Percentiles rank a stretch among this genome's conserved stretches.
These are phyloP conservation scores for Fusarium dlaminii DNA, from an alignment of 2,329 filamentous ascomycete species.

Conservation along the genomic window DNA sequence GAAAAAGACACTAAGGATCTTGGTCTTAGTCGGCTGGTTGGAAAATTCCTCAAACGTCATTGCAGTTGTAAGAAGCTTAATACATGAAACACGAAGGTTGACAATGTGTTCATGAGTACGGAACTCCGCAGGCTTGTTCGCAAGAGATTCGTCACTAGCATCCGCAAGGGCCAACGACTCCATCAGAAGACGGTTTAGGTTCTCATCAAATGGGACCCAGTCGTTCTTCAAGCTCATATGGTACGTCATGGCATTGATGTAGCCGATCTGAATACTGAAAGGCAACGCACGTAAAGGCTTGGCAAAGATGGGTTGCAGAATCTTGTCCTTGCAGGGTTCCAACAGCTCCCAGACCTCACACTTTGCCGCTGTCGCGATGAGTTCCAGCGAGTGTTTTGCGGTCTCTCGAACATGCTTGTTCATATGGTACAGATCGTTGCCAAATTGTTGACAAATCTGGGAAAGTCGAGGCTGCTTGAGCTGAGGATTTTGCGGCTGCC, in stretches of 20 bases:
- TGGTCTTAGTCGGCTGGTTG: slow-evolving; percentile 71
- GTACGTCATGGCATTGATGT: slow-evolving; percentile 97
- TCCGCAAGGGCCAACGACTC: slow-evolving; percentile 95
- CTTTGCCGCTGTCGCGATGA: slow-evolving; percentile 80
- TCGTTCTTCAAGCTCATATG: slow-evolving; percentile 89
- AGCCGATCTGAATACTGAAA: slow-evolving; percentile 95
- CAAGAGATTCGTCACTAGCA: slow-evolving; percentile 90
- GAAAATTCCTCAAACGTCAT: slow-evolving; percentile 94
- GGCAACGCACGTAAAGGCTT: slow-evolving; percentile 94
- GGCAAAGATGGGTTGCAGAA: slow-evolving; percentile 91
- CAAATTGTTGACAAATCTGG: slow-evolving; percentile 84
- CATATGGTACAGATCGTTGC: slow-evolving; percentile 92
- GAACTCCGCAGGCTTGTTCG: slow-evolving; percentile 92
- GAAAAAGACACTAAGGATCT: slow-evolving; percentile 96
- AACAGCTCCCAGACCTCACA: slow-evolving; percentile 89
- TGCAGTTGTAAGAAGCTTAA: slow-evolving; percentile 90
- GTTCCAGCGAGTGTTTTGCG: slow-evolving; percentile 80
- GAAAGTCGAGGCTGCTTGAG: slow-evolving; percentile 69
- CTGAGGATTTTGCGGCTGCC: slow-evolving; percentile 51
- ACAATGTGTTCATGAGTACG: slow-evolving; percentile 96
- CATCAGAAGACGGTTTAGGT: slow-evolving; percentile 87
- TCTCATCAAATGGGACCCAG: slow-evolving; percentile 91
- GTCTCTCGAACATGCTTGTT: slow-evolving; percentile 93
- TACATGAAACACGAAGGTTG: slow-evolving; percentile 89
- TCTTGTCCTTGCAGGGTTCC: slow-evolving; percentile 86